These are phyloP conservation scores for Candida ponderosae DNA, from an alignment of 805 yeast species.

Conservation along the genomic window DNA sequence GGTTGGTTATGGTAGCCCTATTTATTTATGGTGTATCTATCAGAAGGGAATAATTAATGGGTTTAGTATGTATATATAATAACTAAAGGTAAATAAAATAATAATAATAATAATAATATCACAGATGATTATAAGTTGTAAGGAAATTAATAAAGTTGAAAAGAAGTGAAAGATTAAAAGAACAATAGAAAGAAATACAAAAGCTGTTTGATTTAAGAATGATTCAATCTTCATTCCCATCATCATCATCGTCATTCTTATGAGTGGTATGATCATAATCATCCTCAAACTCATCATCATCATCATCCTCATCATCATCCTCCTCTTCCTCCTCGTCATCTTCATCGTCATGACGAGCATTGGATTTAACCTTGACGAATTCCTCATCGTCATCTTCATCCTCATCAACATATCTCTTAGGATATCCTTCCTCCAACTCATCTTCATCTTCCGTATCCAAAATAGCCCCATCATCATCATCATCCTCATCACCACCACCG, in stretches of 20 bases:
- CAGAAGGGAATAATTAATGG: too few relatives aligned
- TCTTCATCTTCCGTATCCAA: slow-evolving; percentile 11
- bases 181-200: too few relatives aligned
- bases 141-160: too few relatives aligned
- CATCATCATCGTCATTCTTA: background rate
- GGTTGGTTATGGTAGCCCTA: too few relatives aligned
- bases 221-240: background rate
- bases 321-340: background rate
- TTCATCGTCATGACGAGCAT: background rate
- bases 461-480: slow-evolving; percentile 26
- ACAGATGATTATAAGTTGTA: too few relatives aligned
- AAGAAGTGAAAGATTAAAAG: too few relatives aligned
- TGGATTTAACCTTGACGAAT: slow-evolving; percentile 34
- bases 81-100: too few relatives aligned
- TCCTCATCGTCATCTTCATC: slow-evolving; percentile 24
- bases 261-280: too few relatives aligned
- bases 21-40: background rate
- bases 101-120: too few relatives aligned
- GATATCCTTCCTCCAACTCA: slow-evolving; percentile 28
- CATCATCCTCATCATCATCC: background rate
- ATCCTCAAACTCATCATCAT: background rate
- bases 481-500: slow-evolving; percentile 30
- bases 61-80: too few relatives aligned
- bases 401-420: slow-evolving; percentile 20
- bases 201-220: too few relatives aligned